phyloP scores from a whole-genome alignment of 2,329 filamentous ascomycete species.

The Colletotrichum sp. region DNA sequence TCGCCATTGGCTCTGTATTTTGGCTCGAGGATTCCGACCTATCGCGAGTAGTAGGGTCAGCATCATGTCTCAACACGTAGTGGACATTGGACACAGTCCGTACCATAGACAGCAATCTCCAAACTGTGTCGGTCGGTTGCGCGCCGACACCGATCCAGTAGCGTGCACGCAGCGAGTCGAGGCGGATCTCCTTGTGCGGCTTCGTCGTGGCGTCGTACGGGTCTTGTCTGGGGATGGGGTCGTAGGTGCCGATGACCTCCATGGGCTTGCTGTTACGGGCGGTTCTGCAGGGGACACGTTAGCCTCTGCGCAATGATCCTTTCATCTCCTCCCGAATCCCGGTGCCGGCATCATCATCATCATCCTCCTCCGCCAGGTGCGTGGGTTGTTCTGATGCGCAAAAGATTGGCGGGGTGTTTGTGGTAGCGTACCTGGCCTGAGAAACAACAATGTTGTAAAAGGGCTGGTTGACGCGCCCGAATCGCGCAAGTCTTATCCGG shows the following conservation, averaged over 20 bases:
- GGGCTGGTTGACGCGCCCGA: slow-evolving; percentile 85
- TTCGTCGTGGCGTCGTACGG: slow-evolving; percentile 66
- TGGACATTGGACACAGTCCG: slow-evolving; percentile 14
- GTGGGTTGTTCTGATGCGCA: background rate
- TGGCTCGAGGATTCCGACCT: slow-evolving; percentile 47
- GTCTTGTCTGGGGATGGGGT: slow-evolving; percentile 68
- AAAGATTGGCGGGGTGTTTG: background rate
- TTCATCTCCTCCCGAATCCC: background rate
- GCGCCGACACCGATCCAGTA: slow-evolving; percentile 99
- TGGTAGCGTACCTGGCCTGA: slow-evolving; percentile 75
- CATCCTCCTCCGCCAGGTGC: background rate
- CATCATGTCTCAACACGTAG: background rate
- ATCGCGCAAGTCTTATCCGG: slow-evolving; percentile 91
- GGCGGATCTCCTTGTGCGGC: slow-evolving; percentile 88
- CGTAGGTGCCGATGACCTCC: slow-evolving; percentile 87
- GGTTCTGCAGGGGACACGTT: slow-evolving; percentile 57
- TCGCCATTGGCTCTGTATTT: slow-evolving; percentile 28
- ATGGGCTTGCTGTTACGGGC: slow-evolving; percentile 87
- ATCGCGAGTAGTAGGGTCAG: background rate
- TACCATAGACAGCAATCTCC: slow-evolving; percentile 86
- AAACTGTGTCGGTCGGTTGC: slow-evolving; percentile 89
- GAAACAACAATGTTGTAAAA: slow-evolving; percentile 98
- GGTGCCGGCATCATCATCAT: too few species aligned
- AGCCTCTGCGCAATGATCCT: background rate
- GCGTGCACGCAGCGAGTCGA: slow-evolving; percentile 80